These are phyloP conservation scores for Berkeleyomyces basicola DNA, from an alignment of 2,329 filamentous ascomycete genomes.

Conservation along the genomic window DNA sequence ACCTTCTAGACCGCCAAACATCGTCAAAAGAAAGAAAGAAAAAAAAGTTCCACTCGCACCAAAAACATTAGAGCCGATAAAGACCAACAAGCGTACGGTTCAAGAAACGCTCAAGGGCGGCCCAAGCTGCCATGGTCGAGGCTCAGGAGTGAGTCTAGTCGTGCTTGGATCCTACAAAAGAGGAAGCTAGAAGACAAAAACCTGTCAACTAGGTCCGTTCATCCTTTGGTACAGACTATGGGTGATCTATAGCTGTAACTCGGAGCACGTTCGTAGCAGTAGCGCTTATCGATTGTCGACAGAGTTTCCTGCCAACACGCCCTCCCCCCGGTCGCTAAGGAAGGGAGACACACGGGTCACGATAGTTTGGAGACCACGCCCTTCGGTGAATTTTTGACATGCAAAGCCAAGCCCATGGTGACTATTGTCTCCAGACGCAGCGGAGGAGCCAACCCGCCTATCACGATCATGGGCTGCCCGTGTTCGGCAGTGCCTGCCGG, in stretches of 20 bases:
- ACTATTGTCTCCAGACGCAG: neutral
- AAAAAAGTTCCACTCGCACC: neutral
- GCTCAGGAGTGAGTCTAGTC: conserved; percentile 2
- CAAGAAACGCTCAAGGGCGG: neutral
- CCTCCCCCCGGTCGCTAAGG: neutral
- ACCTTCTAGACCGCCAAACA: neutral
- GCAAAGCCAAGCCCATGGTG: neutral
- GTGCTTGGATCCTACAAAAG: neutral
- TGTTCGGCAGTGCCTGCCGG: neutral
- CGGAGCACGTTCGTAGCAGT: neutral
- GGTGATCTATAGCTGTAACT: neutral
- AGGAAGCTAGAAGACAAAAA: neutral
- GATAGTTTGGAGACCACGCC: neutral
- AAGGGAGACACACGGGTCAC: neutral
- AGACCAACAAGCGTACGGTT: neutral
- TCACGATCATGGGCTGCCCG: neutral
- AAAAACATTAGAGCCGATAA: conserved; percentile 1
- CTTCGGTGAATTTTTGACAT: neutral
- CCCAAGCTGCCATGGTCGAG: neutral
- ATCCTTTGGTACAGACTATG: neutral
- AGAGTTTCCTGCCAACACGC: neutral
- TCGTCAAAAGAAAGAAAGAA: neutral
- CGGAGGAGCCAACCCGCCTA: neutral
- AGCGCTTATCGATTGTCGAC: neutral
- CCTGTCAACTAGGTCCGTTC: neutral